A percentile compares a stretch with the other conserved stretches of the same genome.
Evolutionary conservation across 768 basidiomycete genomes (phyloP).

Genomic region (Boletellus sp.): DNA sequence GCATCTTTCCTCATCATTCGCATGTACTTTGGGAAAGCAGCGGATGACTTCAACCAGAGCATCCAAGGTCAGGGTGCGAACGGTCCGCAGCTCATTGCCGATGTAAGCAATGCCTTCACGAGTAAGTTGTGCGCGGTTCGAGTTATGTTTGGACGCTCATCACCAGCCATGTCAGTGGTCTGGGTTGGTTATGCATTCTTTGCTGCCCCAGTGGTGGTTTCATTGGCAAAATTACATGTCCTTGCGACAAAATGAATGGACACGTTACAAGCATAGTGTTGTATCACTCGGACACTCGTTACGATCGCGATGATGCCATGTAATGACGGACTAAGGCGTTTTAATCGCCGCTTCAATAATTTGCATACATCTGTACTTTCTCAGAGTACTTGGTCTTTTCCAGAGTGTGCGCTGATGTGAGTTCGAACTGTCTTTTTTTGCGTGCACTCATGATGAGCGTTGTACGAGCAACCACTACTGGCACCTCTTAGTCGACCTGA

Average conservation of each 20-base stretch:
- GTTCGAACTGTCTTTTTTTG: slow-evolving; percentile 10
- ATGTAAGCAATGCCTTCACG: slow-evolving; percentile 67
- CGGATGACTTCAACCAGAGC: slow-evolving; percentile 69
- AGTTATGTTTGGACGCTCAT: slow-evolving; percentile 1
- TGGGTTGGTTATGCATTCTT: slow-evolving; percentile 79
- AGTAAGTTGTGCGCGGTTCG: slow-evolving; percentile 45
- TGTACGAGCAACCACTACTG: slow-evolving; percentile 67
- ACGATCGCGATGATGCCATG: too few species aligned
- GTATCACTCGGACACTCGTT: background rate
- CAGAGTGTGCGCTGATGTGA: slow-evolving; percentile 6
- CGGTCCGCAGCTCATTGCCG: slow-evolving; percentile 59
- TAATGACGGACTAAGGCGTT: background rate
- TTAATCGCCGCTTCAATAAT: slow-evolving; percentile 21
- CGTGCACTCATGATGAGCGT: slow-evolving; percentile 67
- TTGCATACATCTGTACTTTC: background rate
- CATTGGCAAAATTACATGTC: slow-evolving; percentile 66
- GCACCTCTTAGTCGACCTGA: slow-evolving; percentile 92
- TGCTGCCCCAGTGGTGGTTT: slow-evolving; percentile 63
- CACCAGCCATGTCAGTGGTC: slow-evolving; percentile 47
- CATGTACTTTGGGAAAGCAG: slow-evolving; percentile 80
- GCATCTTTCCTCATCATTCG: slow-evolving; percentile 67
- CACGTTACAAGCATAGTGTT: background rate
- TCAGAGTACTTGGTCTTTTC: background rate
- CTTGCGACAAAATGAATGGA: slow-evolving; percentile 39
- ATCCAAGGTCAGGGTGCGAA: slow-evolving; percentile 49